Evolutionary conservation across 768 basidiomycete species (phyloP).

Genomic region (Trichaptum fuscoviolaceum): DNA sequence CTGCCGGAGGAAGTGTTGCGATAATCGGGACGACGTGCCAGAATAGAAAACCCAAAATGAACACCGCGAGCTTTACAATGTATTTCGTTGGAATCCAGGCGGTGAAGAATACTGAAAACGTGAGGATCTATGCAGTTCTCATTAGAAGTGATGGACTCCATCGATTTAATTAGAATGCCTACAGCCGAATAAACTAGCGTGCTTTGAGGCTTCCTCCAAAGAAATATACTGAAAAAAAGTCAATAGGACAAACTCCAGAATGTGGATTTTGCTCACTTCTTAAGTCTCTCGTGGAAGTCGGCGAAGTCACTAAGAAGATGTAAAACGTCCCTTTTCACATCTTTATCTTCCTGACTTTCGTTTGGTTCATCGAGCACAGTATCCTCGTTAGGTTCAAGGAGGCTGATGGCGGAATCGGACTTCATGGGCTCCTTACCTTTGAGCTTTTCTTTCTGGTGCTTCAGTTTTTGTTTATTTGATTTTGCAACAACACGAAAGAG

Average conservation of each 20-base stretch:
- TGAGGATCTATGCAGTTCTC: slow-evolving; percentile 29
- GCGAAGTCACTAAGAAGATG: slow-evolving; percentile 41
- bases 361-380: slow-evolving; percentile 27
- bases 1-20: slow-evolving; percentile 41
- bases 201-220: slow-evolving; percentile 55
- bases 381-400: slow-evolving; percentile 14
- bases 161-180: slow-evolving; percentile 15
- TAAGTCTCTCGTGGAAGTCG: slow-evolving; percentile 58
- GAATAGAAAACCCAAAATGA: slow-evolving; percentile 45
- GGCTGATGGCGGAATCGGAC: background rate
- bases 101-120: slow-evolving; percentile 33
- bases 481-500: slow-evolving; percentile 41
- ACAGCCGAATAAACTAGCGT: slow-evolving; percentile 48
- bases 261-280: slow-evolving; percentile 40
- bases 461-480: slow-evolving; percentile 29
- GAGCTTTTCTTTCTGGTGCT: slow-evolving; percentile 19
- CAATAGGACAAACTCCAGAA: background rate
- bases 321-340: slow-evolving; percentile 38
- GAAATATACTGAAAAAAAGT: slow-evolving; percentile 43
- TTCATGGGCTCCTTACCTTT: slow-evolving; percentile 5
- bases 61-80: slow-evolving; percentile 42
- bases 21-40: slow-evolving; percentile 62
- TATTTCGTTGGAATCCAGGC: slow-evolving; percentile 45
- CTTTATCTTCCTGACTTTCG: slow-evolving; percentile 33
- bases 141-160: background rate